Evolutionary conservation across 1,139 yeast species (phyloP).

Genomic region (Pichia sp.): DNA sequence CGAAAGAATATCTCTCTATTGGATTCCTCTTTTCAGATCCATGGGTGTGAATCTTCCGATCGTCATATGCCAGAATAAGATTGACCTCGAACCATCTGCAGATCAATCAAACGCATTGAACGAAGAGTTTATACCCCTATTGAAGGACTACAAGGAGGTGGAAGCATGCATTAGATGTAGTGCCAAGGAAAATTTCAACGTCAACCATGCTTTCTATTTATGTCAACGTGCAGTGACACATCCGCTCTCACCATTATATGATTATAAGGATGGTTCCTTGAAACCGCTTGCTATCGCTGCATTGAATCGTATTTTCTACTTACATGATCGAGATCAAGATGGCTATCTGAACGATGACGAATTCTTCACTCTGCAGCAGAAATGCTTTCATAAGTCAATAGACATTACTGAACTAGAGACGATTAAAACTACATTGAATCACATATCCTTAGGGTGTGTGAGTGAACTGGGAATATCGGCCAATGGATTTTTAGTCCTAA

Average conservation of each 20-base stretch:
- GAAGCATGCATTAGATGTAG: slow-evolving; percentile 87
- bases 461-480: slow-evolving; percentile 50
- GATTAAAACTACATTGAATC: slow-evolving; percentile 36
- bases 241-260: slow-evolving; percentile 91
- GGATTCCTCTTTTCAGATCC: slow-evolving; percentile 91
- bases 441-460: slow-evolving; percentile 23
- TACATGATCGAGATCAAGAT: slow-evolving; percentile 87
- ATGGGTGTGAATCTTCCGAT: slow-evolving; percentile 90
- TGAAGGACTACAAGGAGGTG: slow-evolving; percentile 88
- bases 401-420: slow-evolving; percentile 46
- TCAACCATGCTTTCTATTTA: slow-evolving; percentile 80
- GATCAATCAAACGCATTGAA: slow-evolving; percentile 30
- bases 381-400: slow-evolving; percentile 61
- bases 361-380: slow-evolving; percentile 57
- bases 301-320: slow-evolving; percentile 68
- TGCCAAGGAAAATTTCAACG: slow-evolving; percentile 72
- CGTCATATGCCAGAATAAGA: slow-evolving; percentile 82
- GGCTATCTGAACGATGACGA: slow-evolving; percentile 69
- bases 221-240: slow-evolving; percentile 90
- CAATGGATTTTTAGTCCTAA: slow-evolving; percentile 69
- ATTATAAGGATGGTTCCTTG: slow-evolving; percentile 78
- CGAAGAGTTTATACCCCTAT: slow-evolving; percentile 79
- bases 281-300: slow-evolving; percentile 77
- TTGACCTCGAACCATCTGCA: slow-evolving; percentile 36
- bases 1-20: slow-evolving; percentile 81